Evolutionary conservation across 768 basidiomycete species (phyloP).

Genomic region (Mycena amicta): DNA sequence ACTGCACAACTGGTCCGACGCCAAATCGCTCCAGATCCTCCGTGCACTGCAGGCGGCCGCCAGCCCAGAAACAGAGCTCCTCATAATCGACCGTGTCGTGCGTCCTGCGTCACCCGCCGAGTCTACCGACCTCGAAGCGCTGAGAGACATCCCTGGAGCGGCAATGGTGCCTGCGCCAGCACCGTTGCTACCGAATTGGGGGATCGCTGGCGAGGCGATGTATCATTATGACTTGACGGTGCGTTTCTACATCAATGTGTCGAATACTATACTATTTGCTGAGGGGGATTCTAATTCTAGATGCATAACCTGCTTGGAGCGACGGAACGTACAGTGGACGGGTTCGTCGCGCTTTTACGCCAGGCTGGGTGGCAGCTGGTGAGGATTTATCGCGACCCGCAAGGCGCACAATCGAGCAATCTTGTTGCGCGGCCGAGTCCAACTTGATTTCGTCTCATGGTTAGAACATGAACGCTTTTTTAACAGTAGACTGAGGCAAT

Average conservation of each 20-base stretch:
- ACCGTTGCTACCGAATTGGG: neutral
- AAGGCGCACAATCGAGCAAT: neutral
- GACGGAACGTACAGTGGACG: neutral
- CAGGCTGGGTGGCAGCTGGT: neutral
- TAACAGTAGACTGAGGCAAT: too few species aligned
- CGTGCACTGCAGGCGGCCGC: slow-evolving; percentile 45
- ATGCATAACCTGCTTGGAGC: neutral
- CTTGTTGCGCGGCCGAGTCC: neutral
- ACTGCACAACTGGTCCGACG: slow-evolving; percentile 59
- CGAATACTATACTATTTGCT: neutral
- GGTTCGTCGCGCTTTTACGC: neutral
- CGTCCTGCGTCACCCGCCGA: neutral
- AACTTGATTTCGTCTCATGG: too few species aligned
- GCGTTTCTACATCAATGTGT: neutral
- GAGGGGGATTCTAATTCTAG: neutral
- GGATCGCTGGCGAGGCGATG: neutral
- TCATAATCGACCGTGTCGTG: neutral
- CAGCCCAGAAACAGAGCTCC: slow-evolving; percentile 20
- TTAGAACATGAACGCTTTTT: too few species aligned
- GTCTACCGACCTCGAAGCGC: neutral
- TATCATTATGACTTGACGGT: neutral
- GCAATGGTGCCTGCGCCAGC: neutral
- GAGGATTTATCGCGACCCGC: neutral
- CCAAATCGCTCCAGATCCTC: slow-evolving; percentile 40
- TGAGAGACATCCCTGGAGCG: neutral